A percentile compares a stretch with the other conserved stretches of the same genome.
Conservation (phyloP, 2,329 filamentous ascomycete genomes). For the Fusarium hainanense region DNA sequence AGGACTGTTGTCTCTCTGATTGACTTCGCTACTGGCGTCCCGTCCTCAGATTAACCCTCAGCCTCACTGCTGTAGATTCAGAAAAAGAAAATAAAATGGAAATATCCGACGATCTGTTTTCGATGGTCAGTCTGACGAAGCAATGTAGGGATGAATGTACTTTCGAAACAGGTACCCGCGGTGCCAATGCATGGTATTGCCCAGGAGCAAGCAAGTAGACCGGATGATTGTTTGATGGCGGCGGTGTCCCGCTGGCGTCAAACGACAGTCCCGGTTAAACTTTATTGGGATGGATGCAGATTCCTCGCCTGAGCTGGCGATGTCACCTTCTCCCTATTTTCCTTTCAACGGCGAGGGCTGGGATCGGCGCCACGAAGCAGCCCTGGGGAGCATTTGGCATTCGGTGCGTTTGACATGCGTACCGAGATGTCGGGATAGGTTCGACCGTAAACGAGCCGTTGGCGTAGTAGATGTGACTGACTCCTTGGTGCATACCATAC, state of each 20-base stretch:
- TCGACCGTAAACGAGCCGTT: slow-evolving; percentile 11
- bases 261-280: slow-evolving; percentile 30
- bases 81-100: slow-evolving; percentile 1
- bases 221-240: slow-evolving; percentile 16
- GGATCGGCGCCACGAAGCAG: slow-evolving; percentile 22
- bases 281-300: slow-evolving; percentile 31
- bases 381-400: slow-evolving; percentile 12
- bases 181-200: neutral
- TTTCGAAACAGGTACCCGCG: neutral
- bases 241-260: slow-evolving; percentile 36
- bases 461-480: neutral
- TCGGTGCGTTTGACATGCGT: slow-evolving; percentile 4
- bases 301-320: slow-evolving; percentile 33
- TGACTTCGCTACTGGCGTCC: slow-evolving; percentile 8
- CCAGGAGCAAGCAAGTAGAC: neutral
- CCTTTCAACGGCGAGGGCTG: slow-evolving; percentile 23
- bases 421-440: slow-evolving; percentile 5
- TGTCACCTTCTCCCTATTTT: slow-evolving; percentile 32
- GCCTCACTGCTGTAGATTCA: slow-evolving; percentile 24
- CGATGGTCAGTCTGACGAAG: neutral
- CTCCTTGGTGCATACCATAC: neutral
- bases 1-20: slow-evolving; percentile 16
- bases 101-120: slow-evolving; percentile 1
- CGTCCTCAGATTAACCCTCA: slow-evolving; percentile 10
- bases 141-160: neutral